These are phyloP conservation scores for Hygrophorus pudorinus DNA, from an alignment of 768 basidiomycete species.

Conservation along the genomic window DNA sequence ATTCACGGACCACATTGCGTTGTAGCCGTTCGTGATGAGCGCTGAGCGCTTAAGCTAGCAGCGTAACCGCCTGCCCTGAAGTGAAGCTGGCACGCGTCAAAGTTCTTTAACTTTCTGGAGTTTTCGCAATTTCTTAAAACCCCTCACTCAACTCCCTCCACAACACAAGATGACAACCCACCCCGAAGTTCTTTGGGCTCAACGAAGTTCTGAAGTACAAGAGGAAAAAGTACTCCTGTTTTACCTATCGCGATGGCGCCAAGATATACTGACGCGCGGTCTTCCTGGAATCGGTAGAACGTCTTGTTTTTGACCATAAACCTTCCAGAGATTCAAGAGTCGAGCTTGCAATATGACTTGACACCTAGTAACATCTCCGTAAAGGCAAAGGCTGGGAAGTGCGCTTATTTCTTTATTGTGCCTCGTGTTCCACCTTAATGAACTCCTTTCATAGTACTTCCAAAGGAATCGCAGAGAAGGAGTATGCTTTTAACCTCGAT, in stretches of 20 bases:
- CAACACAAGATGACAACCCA: constrained; percentile 38
- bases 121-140: constrained; percentile 22
- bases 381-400: constrained; percentile 59
- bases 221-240: constrained; percentile 49
- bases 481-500: constrained; percentile 68
- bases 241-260: constrained; percentile 6
- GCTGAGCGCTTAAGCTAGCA: background rate
- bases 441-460: constrained; percentile 20
- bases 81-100: background rate
- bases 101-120: constrained; percentile 30
- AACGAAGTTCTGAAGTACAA: constrained; percentile 63
- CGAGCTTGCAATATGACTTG: constrained; percentile 50
- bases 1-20: constrained; percentile 2
- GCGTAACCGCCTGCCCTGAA: background rate
- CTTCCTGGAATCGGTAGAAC: constrained; percentile 45
- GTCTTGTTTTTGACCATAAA: constrained; percentile 79
- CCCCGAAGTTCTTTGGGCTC: constrained; percentile 93
- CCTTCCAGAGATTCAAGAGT: constrained; percentile 58
- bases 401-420: constrained; percentile 15
- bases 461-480: constrained; percentile 38
- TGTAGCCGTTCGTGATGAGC: background rate
- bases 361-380: constrained; percentile 50
- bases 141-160: constrained; percentile 15
- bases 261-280: constrained; percentile 12
- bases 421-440: constrained; percentile 6